Conservation (phyloP, 176 grass and related monocot species). For the Ensete ventricosum region DNA sequence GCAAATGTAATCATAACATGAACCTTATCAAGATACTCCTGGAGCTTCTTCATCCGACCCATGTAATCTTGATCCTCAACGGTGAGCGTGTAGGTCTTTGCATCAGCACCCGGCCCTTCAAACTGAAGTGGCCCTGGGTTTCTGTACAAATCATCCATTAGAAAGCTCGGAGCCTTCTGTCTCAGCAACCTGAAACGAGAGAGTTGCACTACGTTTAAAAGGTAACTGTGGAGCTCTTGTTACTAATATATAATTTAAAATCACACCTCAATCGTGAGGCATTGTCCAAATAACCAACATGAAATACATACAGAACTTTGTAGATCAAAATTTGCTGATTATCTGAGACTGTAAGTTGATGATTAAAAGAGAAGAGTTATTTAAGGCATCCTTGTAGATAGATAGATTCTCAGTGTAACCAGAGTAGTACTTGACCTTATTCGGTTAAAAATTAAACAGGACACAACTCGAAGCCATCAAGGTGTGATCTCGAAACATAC, state of each 20-base stretch:
- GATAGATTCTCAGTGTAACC: too few species aligned
- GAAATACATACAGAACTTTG: not conserved
- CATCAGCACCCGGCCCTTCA: conserved; percentile 43
- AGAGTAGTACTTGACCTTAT: too few species aligned
- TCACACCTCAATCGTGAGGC: too few species aligned
- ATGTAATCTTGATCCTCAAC: conserved; percentile 72
- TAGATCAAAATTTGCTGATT: not conserved
- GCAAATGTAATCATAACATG: not conserved
- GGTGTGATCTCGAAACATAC: conserved; percentile 8
- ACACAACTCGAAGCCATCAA: not conserved
- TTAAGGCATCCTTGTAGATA: too few species aligned
- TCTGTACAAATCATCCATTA: conserved; percentile 53
- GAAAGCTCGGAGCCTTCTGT: conserved; percentile 49
- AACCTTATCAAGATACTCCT: conserved; percentile 51
- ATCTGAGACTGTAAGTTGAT: too few species aligned
- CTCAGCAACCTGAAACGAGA: conserved; percentile 36
- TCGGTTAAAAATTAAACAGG: too few species aligned
- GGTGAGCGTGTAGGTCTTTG: conserved; percentile 38
- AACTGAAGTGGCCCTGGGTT: conserved; percentile 56
- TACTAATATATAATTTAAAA: too few species aligned
- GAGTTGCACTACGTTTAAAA: not conserved
- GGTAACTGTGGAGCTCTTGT: too few species aligned
- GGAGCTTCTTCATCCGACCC: conserved; percentile 50
- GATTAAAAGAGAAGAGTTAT: not conserved
- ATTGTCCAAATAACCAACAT: not conserved